Conservation (phyloP, 164 flowering plant species). For the Protea cynaroides region DNA sequence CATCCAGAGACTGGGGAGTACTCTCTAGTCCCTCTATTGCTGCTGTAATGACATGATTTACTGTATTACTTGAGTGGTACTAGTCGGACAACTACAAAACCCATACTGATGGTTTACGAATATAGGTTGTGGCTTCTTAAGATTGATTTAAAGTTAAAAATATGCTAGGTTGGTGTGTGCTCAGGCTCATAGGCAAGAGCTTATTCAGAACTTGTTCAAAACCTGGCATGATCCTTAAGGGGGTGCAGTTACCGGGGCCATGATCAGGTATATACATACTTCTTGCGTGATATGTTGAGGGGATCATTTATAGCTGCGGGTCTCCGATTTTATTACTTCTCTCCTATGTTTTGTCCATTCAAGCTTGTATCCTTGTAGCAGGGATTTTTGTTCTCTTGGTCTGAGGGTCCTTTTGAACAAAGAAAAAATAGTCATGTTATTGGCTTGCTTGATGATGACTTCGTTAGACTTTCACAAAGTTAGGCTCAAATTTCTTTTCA, state of each 20-base stretch:
- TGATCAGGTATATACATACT: conserved; percentile 34
- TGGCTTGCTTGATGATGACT: too few relatives aligned
- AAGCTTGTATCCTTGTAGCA: too few relatives aligned
- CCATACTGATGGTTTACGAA: not conserved
- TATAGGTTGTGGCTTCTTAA: conserved; percentile 58
- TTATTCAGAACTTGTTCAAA: conserved; percentile 54
- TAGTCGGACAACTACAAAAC: not conserved
- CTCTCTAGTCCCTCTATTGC: not conserved
- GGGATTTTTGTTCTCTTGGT: too few relatives aligned
- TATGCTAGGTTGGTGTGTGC: conserved; percentile 61
- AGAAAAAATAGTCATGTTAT: too few relatives aligned
- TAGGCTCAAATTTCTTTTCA: too few relatives aligned
- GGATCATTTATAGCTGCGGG: too few relatives aligned
- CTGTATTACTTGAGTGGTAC: not conserved
- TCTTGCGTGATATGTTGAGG: too few relatives aligned
- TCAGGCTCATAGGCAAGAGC: conserved; percentile 57
- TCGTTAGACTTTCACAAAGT: too few relatives aligned
- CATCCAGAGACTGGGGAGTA: conserved; percentile 42
- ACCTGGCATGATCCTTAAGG: conserved; percentile 49
- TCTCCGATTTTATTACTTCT: too few relatives aligned
- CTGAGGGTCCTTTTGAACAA: too few relatives aligned
- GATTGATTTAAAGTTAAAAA: conserved; percentile 60
- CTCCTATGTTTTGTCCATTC: too few relatives aligned
- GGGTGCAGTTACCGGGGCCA: conserved; percentile 54
- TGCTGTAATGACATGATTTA: not conserved